Conservation (phyloP, 306 rosid species). For the Mimosa pudica region DNA sequence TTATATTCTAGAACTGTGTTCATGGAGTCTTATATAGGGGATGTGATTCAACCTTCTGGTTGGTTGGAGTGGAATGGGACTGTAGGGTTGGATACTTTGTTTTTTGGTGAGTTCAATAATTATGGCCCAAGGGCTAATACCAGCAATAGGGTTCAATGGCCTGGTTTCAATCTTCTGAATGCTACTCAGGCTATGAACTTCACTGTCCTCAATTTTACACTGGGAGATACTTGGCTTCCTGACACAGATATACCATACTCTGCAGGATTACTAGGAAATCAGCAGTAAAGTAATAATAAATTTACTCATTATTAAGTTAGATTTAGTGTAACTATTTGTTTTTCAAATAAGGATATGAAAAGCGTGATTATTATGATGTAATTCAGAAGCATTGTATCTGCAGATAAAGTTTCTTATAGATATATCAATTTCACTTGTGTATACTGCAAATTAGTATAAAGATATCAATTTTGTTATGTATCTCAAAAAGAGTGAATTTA, state of each 20-base stretch:
- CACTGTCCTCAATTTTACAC: slow-evolving; percentile 62
- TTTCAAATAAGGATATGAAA: not conserved
- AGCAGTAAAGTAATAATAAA: not conserved
- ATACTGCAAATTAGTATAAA: not conserved
- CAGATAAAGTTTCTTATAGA: not conserved
- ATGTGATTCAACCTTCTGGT: slow-evolving; percentile 53
- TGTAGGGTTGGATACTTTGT: slow-evolving; percentile 58
- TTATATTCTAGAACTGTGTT: slow-evolving; percentile 69
- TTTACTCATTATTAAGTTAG: slow-evolving; percentile 26
- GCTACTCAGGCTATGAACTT: slow-evolving; percentile 62
- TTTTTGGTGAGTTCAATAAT: slow-evolving; percentile 71
- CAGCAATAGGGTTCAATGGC: slow-evolving; percentile 61
- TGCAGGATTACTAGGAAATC: slow-evolving; percentile 43
- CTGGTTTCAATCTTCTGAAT: slow-evolving; percentile 57
- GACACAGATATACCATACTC: slow-evolving; percentile 62
- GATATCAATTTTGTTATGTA: slow-evolving; percentile 12
- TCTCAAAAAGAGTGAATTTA: not conserved
- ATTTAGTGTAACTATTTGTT: slow-evolving; percentile 6
- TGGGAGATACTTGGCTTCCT: slow-evolving; percentile 75
- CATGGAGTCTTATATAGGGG: slow-evolving; percentile 78
- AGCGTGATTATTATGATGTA: slow-evolving; percentile 23
- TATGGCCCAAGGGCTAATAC: slow-evolving; percentile 71
- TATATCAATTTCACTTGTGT: not conserved
- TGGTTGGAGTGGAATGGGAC: slow-evolving; percentile 86
- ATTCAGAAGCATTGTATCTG: not conserved